Percentiles rank a stretch among this genome's conserved stretches.
phyloP scores from a whole-genome alignment of 2,329 filamentous ascomycete species.

The Achaetomium macrosporum region DNA sequence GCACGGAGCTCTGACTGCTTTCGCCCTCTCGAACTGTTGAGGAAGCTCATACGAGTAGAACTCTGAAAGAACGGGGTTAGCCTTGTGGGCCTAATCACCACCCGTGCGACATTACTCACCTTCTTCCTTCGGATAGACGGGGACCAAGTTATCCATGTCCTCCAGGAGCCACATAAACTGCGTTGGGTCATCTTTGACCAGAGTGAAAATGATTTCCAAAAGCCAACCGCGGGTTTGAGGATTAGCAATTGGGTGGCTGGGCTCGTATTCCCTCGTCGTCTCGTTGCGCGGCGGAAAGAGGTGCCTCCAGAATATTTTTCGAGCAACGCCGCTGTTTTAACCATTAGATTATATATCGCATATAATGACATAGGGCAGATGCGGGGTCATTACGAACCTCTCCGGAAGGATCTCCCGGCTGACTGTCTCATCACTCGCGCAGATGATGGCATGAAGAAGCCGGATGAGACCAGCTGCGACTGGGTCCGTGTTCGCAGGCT shows the following conservation, averaged over 20 bases:
- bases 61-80: conserved; percentile 25
- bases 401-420: conserved; percentile 14
- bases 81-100: conserved; percentile 5
- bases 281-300: conserved; percentile 53
- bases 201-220: conserved; percentile 52
- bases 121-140: conserved; percentile 40
- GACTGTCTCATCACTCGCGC: conserved; percentile 14
- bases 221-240: conserved; percentile 51
- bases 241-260: conserved; percentile 40
- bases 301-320: conserved; percentile 55
- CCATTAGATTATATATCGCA: background rate
- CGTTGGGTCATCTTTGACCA: conserved; percentile 47
- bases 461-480: conserved; percentile 34
- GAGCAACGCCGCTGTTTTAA: conserved; percentile 30
- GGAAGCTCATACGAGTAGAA: conserved; percentile 57
- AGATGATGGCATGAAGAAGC: conserved; percentile 31
- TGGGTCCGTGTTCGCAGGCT: conserved; percentile 33
- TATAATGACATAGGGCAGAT: background rate
- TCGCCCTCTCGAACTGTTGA: conserved; percentile 57
- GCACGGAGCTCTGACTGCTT: conserved; percentile 65
- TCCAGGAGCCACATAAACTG: conserved; percentile 49
- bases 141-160: conserved; percentile 44
- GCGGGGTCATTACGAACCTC: conserved; percentile 12
- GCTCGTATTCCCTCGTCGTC: background rate
- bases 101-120: conserved; percentile 28